Conservation (phyloP, 768 basidiomycete genomes). For the Boletus coccyginus region DNA sequence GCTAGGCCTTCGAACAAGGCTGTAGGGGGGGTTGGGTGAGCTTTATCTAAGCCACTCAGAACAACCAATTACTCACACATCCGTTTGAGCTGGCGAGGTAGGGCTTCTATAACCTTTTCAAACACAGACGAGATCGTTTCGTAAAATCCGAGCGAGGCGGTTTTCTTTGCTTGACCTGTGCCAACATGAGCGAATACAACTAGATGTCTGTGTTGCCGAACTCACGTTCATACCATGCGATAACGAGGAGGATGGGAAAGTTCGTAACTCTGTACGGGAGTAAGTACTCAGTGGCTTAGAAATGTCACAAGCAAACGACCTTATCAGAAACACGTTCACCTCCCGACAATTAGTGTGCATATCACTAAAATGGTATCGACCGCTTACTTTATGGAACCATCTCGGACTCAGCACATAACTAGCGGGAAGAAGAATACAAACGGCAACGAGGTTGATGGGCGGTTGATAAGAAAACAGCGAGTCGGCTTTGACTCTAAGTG, state of each 20-base stretch:
- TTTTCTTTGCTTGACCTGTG: constrained; percentile 59
- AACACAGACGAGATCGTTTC: constrained; percentile 68
- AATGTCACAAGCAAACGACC: constrained; percentile 37
- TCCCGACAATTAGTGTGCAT: constrained; percentile 30
- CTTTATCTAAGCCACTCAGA: neutral
- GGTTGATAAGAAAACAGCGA: constrained; percentile 93
- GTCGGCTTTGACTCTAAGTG: constrained; percentile 78
- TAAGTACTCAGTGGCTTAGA: neutral
- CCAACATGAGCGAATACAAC: neutral
- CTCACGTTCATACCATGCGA: constrained; percentile 80
- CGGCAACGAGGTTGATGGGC: constrained; percentile 85
- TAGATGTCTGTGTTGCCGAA: neutral
- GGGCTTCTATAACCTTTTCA: constrained; percentile 68
- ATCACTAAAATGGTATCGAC: neutral
- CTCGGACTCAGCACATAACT: constrained; percentile 86
- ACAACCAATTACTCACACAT: constrained; percentile 49
- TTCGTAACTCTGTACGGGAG: constrained; percentile 57
- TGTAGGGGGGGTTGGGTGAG: constrained; percentile 28
- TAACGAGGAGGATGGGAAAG: constrained; percentile 77
- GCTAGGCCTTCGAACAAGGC: constrained; percentile 77
- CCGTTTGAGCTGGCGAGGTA: constrained; percentile 74
- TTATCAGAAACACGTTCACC: constrained; percentile 88
- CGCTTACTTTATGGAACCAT: constrained; percentile 93
- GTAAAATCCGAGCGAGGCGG: constrained; percentile 61
- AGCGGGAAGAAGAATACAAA: constrained; percentile 83